phyloP scores from a whole-genome alignment of 176 grass and related monocot species.

The Ananas comosus region DNA sequence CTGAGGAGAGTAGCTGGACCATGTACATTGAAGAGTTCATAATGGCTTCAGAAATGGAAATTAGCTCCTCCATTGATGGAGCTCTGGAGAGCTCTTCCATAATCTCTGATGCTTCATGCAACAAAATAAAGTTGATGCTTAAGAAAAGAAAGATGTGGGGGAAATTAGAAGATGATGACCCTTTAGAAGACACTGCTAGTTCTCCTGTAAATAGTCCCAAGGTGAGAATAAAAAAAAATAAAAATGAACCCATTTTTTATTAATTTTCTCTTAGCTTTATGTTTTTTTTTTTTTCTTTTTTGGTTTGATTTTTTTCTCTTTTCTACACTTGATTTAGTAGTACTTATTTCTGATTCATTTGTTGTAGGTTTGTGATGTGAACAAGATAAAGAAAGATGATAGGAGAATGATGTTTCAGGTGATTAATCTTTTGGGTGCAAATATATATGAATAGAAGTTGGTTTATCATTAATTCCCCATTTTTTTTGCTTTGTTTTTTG shows the following conservation, averaged over 20 bases:
- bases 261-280: neutral
- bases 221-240: constrained; percentile 19
- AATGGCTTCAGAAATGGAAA: constrained; percentile 47
- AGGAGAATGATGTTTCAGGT: constrained; percentile 39
- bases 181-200: constrained; percentile 87
- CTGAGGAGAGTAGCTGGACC: constrained; percentile 79
- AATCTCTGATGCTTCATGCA: constrained; percentile 62
- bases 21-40: constrained; percentile 76
- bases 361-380: constrained; percentile 57
- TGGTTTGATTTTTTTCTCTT: constrained; percentile 8
- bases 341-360: constrained; percentile 22
- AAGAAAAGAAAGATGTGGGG: constrained; percentile 54
- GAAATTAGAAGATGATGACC: constrained; percentile 56
- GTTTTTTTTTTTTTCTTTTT: constrained; percentile 12
- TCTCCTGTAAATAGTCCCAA: constrained; percentile 95
- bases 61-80: constrained; percentile 20
- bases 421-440: constrained; percentile 9
- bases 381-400: constrained; percentile 45
- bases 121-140: constrained; percentile 42
- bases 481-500: constrained; percentile 7
- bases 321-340: neutral
- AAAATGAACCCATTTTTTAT: neutral
- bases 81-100: constrained; percentile 29
- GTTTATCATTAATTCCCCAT: too few relatives aligned
- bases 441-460: neutral